A percentile compares a stretch with the other conserved stretches of the same genome.
Conservation (phyloP, 1,284 basidiomycete species). For the Rhizoctonia solani region DNA sequence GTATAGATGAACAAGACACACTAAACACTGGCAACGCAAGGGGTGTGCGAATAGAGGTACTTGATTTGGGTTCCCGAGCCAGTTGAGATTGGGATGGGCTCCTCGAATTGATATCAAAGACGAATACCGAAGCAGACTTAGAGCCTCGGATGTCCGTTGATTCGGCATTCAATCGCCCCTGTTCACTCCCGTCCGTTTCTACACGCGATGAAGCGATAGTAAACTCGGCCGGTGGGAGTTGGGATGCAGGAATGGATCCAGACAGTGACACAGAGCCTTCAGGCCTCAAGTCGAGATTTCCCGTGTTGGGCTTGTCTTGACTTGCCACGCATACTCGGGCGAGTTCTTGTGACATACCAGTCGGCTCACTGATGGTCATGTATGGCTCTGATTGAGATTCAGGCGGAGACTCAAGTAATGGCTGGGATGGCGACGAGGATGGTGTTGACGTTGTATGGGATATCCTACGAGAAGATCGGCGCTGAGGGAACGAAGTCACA, state of each 20-base stretch:
- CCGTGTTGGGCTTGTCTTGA: constrained; percentile 5
- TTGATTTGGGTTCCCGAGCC: background rate
- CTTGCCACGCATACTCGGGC: constrained; percentile 8
- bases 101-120: constrained; percentile 5
- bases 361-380: background rate
- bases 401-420: background rate
- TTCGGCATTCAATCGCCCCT: background rate
- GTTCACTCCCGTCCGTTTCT: background rate
- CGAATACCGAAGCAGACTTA: background rate
- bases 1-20: constrained; percentile 4
- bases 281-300: background rate
- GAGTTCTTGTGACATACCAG: constrained; percentile 25
- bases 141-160: background rate
- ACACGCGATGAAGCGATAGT: background rate
- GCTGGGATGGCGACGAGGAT: constrained; percentile 13
- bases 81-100: background rate
- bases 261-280: background rate
- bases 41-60: background rate
- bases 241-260: background rate
- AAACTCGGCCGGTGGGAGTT: background rate
- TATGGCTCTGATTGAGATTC: constrained; percentile 10
- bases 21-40: constrained; percentile 17
- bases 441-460: constrained; percentile 13
- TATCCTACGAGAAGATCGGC: background rate
- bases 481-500: background rate